These are phyloP conservation scores for Pichia sp. DNA, from an alignment of 1,139 yeast genomes.

Conservation along the genomic window DNA sequence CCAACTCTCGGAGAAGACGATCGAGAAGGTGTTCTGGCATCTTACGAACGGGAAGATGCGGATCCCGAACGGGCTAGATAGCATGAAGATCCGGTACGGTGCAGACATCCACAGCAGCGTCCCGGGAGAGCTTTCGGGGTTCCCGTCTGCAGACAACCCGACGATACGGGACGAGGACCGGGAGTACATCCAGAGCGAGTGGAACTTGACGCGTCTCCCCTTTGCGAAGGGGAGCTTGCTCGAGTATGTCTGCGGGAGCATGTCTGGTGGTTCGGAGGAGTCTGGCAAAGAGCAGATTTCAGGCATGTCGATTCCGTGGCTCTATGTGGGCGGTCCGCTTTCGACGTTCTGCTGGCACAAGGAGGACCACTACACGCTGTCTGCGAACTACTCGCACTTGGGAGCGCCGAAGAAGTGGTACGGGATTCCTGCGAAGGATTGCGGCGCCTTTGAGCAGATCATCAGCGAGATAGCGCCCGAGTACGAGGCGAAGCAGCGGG, in stretches of 20 bases:
- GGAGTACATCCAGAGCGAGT: constrained; percentile 36
- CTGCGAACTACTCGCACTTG: constrained; percentile 73
- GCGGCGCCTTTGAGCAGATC: constrained; percentile 50
- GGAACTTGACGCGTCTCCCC: constrained; percentile 61
- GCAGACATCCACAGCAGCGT: constrained; percentile 67
- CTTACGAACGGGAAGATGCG: constrained; percentile 30
- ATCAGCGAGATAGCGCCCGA: constrained; percentile 70
- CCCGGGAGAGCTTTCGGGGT: constrained; percentile 66
- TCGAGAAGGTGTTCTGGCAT: constrained; percentile 63
- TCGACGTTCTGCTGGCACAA: constrained; percentile 86
- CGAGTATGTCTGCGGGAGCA: constrained; percentile 39
- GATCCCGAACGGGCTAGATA: constrained; percentile 37
- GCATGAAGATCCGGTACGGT: constrained; percentile 62
- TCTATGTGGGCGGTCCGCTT: constrained; percentile 67
- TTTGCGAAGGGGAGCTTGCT: constrained; percentile 61
- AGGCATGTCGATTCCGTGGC: constrained; percentile 84
- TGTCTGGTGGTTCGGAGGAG: neutral
- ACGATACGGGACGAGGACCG: constrained; percentile 24
- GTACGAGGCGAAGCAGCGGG: constrained; percentile 80
- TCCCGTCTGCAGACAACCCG: constrained; percentile 40
- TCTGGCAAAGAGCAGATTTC: constrained; percentile 42
- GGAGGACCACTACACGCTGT: constrained; percentile 74
- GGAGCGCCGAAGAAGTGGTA: constrained; percentile 80
- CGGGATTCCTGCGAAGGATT: constrained; percentile 58
- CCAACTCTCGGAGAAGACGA: constrained; percentile 12